These are phyloP conservation scores for Barbarea vulgaris DNA, from an alignment of 345 rosid species.

Conservation along the genomic window DNA sequence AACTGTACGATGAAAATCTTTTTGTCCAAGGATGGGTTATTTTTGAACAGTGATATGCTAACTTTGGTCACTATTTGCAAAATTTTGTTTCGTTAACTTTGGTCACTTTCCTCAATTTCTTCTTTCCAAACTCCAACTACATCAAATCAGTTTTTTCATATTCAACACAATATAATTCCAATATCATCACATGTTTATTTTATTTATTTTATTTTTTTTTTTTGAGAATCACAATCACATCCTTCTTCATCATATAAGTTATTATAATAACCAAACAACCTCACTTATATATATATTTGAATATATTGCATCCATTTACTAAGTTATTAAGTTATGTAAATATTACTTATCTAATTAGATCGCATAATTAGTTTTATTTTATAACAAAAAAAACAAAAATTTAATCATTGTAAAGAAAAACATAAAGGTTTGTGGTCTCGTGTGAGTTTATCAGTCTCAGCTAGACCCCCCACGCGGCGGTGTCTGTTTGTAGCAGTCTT, in stretches of 20 bases:
- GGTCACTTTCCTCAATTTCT: constrained; percentile 13
- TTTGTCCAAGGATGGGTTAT: no score
- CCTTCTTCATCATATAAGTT: no score
- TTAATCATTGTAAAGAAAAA: not conserved
- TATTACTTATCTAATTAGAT: not conserved
- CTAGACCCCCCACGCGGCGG: constrained; percentile 33
- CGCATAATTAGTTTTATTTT: not conserved
- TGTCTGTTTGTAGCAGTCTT: constrained; percentile 38
- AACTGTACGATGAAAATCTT: not conserved
- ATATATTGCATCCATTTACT: not conserved
- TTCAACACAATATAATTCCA: not conserved
- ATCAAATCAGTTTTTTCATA: not conserved
- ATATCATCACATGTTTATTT: no score
- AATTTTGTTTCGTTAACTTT: no score
- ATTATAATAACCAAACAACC: no score
- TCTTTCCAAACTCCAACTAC: not conserved
- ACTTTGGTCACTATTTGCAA: no score
- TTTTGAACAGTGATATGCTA: not conserved
- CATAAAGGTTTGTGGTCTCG: constrained; percentile 19
- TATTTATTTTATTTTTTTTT: no score
- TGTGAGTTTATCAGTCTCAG: constrained; percentile 14
- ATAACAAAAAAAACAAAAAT: not conserved
- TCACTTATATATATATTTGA: not conserved
- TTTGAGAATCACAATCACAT: no score
- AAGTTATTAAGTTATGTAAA: not conserved